Conservation (phyloP, 768 basidiomycete species). For the Saitozyma sp. region DNA sequence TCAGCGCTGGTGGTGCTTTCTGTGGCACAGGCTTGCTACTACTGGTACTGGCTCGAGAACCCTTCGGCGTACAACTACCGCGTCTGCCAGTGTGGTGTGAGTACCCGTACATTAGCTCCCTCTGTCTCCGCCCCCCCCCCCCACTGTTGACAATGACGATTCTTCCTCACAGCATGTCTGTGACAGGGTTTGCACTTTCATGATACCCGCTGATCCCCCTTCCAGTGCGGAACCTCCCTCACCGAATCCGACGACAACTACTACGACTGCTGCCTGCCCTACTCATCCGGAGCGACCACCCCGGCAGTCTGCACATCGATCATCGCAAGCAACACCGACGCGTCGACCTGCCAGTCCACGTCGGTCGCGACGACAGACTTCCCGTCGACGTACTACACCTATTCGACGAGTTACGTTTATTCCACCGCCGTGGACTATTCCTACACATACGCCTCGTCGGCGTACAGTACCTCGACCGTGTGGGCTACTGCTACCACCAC, state of each 20-base stretch:
- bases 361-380: background rate
- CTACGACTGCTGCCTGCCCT: conserved; percentile 15
- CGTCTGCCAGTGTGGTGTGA: conserved; percentile 19
- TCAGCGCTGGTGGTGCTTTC: conserved; percentile 21
- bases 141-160: too few relatives aligned
- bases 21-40: conserved; percentile 26
- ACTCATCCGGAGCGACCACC: conserved; percentile 16
- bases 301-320: conserved; percentile 14
- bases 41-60: conserved; percentile 27
- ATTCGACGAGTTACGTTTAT: background rate
- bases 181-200: background rate
- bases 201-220: background rate
- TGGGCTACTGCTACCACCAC: background rate
- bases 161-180: background rate
- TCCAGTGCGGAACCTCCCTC: conserved; percentile 1
- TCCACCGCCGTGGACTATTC: background rate
- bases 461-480: background rate
- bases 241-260: conserved; percentile 15
- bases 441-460: background rate
- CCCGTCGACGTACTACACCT: background rate
- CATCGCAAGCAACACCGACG: background rate
- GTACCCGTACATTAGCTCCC: too few relatives aligned
- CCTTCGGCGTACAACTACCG: conserved; percentile 23
- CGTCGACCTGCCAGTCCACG: background rate
- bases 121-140: too few relatives aligned